Conservation (phyloP, 306 rosid species). For the Gleditsia sinensis region DNA sequence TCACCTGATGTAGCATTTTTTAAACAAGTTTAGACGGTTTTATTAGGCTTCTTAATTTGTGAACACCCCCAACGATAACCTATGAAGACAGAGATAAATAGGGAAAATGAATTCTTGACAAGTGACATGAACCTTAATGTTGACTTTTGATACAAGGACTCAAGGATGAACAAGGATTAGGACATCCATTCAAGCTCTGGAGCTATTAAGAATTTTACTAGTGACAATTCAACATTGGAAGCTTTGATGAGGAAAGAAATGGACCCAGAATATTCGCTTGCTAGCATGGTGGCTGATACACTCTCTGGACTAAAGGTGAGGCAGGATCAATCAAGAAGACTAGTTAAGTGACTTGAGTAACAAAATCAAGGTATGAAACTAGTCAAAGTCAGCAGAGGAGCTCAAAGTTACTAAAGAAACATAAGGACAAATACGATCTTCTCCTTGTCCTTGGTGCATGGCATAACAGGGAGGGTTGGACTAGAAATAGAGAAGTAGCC, state of each 20-base stretch:
- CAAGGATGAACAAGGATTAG: background rate
- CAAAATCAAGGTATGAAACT: background rate
- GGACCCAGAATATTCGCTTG: background rate
- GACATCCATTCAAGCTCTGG: background rate
- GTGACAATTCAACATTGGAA: background rate
- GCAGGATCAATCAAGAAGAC: background rate
- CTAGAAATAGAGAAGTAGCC: too few species aligned
- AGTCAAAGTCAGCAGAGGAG: background rate
- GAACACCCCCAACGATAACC: too few species aligned
- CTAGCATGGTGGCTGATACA: conserved; percentile 2
- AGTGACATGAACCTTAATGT: background rate
- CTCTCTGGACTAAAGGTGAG: background rate
- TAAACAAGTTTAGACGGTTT: too few species aligned
- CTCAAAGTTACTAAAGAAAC: background rate
- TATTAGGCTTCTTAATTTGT: too few species aligned
- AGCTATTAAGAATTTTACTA: background rate
- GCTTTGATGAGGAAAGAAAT: background rate
- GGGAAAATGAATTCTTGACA: background rate
- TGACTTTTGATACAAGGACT: background rate
- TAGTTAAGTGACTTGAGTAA: background rate
- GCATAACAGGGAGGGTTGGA: background rate
- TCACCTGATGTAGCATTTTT: too few species aligned
- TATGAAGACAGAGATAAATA: background rate
- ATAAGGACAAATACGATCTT: background rate
- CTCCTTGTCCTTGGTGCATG: background rate